Base-by-base conservation (phyloP, 2,329 filamentous ascomycete species). In the Epicoccum sorghinum region DNA sequence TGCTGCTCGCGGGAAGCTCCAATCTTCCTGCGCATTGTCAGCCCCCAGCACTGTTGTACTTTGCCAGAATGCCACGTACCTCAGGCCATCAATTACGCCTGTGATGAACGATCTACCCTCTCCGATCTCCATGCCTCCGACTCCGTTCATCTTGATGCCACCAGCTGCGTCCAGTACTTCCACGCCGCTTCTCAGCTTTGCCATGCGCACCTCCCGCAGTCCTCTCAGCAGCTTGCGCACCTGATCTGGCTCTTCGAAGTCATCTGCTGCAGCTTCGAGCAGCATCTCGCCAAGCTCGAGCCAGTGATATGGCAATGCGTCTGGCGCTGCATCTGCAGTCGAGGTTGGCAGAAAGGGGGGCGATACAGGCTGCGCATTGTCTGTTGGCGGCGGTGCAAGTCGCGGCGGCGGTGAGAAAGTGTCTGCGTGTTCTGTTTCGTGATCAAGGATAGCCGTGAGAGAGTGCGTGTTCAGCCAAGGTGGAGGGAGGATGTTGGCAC, bases 261-360 rank as follows among this genome's bases (percentile, higher is more conserved):
- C 93, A 73, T 97, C 93, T 24, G 85, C 83, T 4, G 93, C 93
- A 50, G 91, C 89, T 41, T 93, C 89, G 2, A 99, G 83, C 40
- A 99, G 80, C 71, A 96, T 86, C 75, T 96, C 92, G 14, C 89
- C 88, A 7, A 98, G 78, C 76, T 98, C 95, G 37, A 96, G 83
- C 93, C 93, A 99, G 78, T 98, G 93, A 72, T 96, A 98, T 0
- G 95, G 95, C 29, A 99, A 79, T 12, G 87, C 85, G 36, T 86
- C 86, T 0, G 86, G 78, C 7, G 88, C 86, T 1, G 89, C 85
- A 41, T 85, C 80, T 18, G 88, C 85, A 0, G 89, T 92, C 60
- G 89, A 91, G 13, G 88, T 87, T 1, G 86, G 84, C 1, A 96
- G 77, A 70, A 97, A 97, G 0, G 93, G 93, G 4, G 93, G 85